Base-by-base conservation (phyloP, 2,329 filamentous ascomycete species). In the Botrytis elliptica region DNA sequence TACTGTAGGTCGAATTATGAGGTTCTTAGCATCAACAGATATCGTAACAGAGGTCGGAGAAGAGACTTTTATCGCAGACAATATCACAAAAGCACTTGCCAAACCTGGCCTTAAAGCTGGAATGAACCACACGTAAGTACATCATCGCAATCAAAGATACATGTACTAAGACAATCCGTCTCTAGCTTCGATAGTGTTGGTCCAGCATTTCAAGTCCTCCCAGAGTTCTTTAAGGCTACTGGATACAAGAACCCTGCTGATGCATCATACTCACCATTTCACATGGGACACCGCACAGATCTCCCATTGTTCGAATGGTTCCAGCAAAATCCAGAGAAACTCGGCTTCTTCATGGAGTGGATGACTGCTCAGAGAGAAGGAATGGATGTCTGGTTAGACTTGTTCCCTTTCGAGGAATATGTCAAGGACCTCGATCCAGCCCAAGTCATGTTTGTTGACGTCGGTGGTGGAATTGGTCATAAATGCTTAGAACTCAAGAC, bases 391-490 rank as follows among this genome's bases (percentile, higher is more conserved):
- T 71, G 69, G 69, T 33, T 72, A 16, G 42, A 49, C 44, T 60
- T 66, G n/a, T 65, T 52, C n/a, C 70, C 62, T n/a, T 25, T 72
- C 20, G 62, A 65, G 20, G 33, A 59, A 59, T 52, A 57, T 22
- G 38, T 29, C 49, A 44, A 44, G 7, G 25, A 52, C 44, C 46
- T 60, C 10, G 33, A 62, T 20, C 57, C 70, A 42, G 49, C 55
- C 9, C 29, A 55, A 38, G 40, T 36, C 10, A n/a, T 84, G 44
- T 79, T 84, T 66, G 83, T 85, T 5, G 82, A 85, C 74, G 77
- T 85, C 10, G 83, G 83, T 16, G 83, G 84, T 55, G 81, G 81
- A 1, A 77, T 79, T 18, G 84, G 84, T 1, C 82, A 85, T 22
- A 82, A 84, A 64, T 80, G 80, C 36, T 76, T 77, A 7, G 75